These are phyloP conservation scores for Mrakia blollopis DNA, from an alignment of 768 basidiomycete genomes.

Conservation along the genomic window DNA sequence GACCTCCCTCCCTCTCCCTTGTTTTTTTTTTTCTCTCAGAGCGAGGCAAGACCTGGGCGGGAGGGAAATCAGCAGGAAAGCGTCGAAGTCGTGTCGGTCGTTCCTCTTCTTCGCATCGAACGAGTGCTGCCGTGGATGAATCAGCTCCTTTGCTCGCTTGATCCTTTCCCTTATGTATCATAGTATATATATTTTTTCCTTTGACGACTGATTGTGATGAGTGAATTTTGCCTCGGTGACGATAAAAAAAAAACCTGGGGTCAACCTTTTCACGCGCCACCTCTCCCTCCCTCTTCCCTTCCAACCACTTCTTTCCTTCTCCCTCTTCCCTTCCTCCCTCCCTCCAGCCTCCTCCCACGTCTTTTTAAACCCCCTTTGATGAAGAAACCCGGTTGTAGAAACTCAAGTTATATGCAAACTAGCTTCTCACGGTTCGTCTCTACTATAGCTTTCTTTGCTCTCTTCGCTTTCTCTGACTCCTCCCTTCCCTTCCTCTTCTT, in stretches of 20 bases:
- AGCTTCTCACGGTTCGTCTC: no score
- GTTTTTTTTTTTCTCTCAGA: not conserved
- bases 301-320: not conserved
- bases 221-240: not conserved
- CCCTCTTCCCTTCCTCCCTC: not conserved
- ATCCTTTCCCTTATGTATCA: not conserved
- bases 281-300: not conserved
- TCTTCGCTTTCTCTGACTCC: not conserved
- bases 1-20: not conserved
- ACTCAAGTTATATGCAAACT: not conserved
- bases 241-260: no score
- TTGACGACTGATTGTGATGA: not conserved
- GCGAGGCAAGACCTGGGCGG: constrained; percentile 25
- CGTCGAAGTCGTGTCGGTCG: not conserved
- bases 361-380: not conserved
- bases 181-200: not conserved
- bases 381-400: constrained; percentile 23
- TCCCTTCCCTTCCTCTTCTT: not conserved
- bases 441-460: no score
- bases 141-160: not conserved
- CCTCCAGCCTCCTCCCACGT: not conserved
- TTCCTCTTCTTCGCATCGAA: not conserved
- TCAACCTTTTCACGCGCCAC: no score
- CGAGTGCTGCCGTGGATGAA: not conserved
- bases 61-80: not conserved